Base-by-base conservation (phyloP, 805 yeast species). In the Lachancea waltii region DNA sequence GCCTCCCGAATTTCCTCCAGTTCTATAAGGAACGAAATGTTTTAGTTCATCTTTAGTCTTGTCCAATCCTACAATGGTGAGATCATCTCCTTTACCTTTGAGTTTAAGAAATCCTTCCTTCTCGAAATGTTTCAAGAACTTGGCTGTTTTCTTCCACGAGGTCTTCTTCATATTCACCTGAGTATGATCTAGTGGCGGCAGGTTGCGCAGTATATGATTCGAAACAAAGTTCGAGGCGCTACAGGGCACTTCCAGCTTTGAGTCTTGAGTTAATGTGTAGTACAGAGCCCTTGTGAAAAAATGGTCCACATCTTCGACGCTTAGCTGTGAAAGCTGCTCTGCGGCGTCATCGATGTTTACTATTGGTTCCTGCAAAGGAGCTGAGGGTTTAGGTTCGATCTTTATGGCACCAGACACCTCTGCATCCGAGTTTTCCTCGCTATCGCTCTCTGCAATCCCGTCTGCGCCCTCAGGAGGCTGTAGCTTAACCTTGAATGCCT, bases 111-210 rank as follows among this genome's bases (percentile, higher is more conserved):
- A 73, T 1, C 77, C 76, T 30, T 70, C 69, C 56, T 86, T 90
- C 47, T 85, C 95, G 79, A 89, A 85, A 5, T 83, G 79, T 54
- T 86, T 90, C 38, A 90, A 63, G 52, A 81, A 86, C 57, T 87
- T 89, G 10, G 87, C 73, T 3, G 90, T 77, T 54, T 90, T 90
- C 59, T 84, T 87, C 95, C 95, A 90, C 3, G 87, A 75, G 0
- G 95, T 79, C 53, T 77, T 81, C 59, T 87, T 89, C 42, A 83
- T 72, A 47, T 73, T 79, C 27, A 79, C 72, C 35, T 62, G 60
- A 19, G 63, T 57, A 3, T 64, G 53, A 49, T 77, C 81, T 38
- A 82, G 71, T 1, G 73, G 68, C 0, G 95, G 94, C n/a, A 90
- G 60, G 59, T 86, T 85, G 35, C 73, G 74, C 43, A 79, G 68